Base-by-base conservation (phyloP, 768 basidiomycete genomes). In the Phlebiopsis flavidoalba region DNA sequence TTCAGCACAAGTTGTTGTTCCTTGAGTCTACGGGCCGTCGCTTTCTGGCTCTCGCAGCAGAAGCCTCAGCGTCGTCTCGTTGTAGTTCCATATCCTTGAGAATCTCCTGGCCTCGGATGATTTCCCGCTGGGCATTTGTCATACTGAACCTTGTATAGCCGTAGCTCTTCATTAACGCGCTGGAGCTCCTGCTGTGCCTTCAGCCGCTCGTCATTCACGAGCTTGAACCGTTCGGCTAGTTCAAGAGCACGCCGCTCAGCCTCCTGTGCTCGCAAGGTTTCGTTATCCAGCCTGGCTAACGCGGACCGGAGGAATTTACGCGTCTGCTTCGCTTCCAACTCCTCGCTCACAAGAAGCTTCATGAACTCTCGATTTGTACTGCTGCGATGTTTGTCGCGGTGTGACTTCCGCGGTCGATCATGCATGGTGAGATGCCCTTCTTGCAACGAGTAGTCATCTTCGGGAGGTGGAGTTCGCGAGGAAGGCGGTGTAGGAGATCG, bases 201-300 rank as follows among this genome's bases (percentile, higher is more conserved):
- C 7, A 73, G 62, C 45, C 78, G 74, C 36, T 72, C 74, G 12
- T 78, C 77, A 26, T 75, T 77, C 10, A 74, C 75, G 45, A 71
- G 67, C 51, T 74, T 75, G 58, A 81, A 70, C 24, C 76, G 73
- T 56, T 72, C 69, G 22, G 78, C 78, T 62, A 80, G 73, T 50
- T 80, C 80, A 48, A 79, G 70, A n/a, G 79, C 79, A 43, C 79
- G 76, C 45, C 71, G 72, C 62, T 81, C 79, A n/a, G 80, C 77
- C 24, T 75, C 71, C 31, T 73, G 73, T 22, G 78, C 79, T 57
- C 79, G 79, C 31, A 66, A 64, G 2, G 79, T 73, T 61, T 80
- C 80, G 12, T 65, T 60, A 56, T 80, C 77, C 47, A 80, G 70
- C 47, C 67, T 65, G 8, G 74, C 71, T 6, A 72, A 65, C 8